Evolutionary conservation across 176 grass and related monocot species (phyloP).

Genomic region (Urochloa ruziziensis): DNA sequence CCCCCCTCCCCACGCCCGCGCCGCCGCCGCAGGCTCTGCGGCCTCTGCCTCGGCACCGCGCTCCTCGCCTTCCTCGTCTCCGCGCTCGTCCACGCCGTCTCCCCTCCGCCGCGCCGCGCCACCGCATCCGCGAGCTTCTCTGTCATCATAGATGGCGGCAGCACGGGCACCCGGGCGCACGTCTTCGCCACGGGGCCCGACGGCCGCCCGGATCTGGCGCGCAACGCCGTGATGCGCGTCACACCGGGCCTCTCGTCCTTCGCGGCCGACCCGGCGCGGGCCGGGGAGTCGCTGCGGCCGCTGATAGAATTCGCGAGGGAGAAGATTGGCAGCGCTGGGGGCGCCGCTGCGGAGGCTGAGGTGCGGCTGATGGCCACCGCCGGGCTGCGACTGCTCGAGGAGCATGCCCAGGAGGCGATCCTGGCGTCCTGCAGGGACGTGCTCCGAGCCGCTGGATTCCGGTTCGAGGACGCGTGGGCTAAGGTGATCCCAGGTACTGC

Average conservation of each 20-base stretch:
- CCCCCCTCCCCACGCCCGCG: slow-evolving; percentile 25
- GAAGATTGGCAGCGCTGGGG: slow-evolving; percentile 34
- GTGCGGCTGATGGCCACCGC: slow-evolving; percentile 91
- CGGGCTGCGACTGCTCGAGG: slow-evolving; percentile 62
- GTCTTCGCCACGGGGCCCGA: slow-evolving; percentile 55
- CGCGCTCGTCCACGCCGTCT: slow-evolving; percentile 33
- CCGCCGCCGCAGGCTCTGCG: slow-evolving; percentile 37
- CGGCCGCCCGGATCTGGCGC: slow-evolving; percentile 66
- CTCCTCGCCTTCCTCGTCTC: slow-evolving; percentile 41
- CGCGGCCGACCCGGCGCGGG: slow-evolving; percentile 32
- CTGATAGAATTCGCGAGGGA: slow-evolving; percentile 60
- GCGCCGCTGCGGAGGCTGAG: slow-evolving; percentile 38
- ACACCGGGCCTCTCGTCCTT: slow-evolving; percentile 78
- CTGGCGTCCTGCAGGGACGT: slow-evolving; percentile 64
- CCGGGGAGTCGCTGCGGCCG: slow-evolving; percentile 51
- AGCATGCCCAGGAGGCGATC: slow-evolving; percentile 49
- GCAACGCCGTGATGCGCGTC: slow-evolving; percentile 63
- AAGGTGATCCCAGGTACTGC: slow-evolving; percentile 74
- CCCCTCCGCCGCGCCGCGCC: not conserved
- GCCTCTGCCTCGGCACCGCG: slow-evolving; percentile 45
- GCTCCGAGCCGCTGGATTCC: slow-evolving; percentile 61
- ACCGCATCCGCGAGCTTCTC: slow-evolving; percentile 33
- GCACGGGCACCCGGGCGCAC: slow-evolving; percentile 77
- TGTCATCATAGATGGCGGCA: slow-evolving; percentile 77
- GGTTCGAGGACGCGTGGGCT: slow-evolving; percentile 72